Base-by-base conservation (phyloP, 2,329 filamentous ascomycete genomes). In the Alternaria triticina region DNA sequence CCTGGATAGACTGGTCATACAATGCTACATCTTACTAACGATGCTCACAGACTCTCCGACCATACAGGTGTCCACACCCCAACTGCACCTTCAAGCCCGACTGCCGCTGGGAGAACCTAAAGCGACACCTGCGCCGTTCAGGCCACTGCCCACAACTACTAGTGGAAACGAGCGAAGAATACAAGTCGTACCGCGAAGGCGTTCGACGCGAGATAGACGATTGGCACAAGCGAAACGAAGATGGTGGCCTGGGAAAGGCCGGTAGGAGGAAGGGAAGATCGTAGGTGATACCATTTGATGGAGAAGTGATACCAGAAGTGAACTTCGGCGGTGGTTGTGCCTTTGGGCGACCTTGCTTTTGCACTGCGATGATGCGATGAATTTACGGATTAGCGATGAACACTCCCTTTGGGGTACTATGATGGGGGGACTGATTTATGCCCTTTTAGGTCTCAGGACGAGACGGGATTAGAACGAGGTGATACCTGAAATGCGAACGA, bases 101-200 rank as follows among this genome's bases (percentile, higher is more conserved):
- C 60, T 79, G 77, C 46, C 75, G 78, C 27, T 81, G 78, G 78
- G 78, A 80, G 52, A 79, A 79, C 46, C 72, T 80, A 4, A 79
- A 80, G 60, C 75, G 78, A 8, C 79, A 81, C 60, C 72, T 81
- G 15, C 73, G 77, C 40, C 74, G 77, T 51, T 76, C 73, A 2
- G 72, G 74, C 0, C 79, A 80, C 36, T 81, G 78, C 46, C 70
- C 77, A 0, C 68, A 79, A 57, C 67, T 81, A 6, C 67, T 80
- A 0, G 65, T 75, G 23, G 78, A 79, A 51, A 65, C 71, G 8
- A 77, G 74, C 44, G 71, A 76, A 20, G 76, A 72, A 57, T 74
- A 77, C 57, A 78, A 73, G 57, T n/a, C 62, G 25, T 81, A 79
- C 44, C 62, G 76, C 13, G 77, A 78, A 62, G 67, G 64, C 40